Base-by-base conservation (phyloP, 129 eudicot species). In the Chrysanthemum makinoi region DNA sequence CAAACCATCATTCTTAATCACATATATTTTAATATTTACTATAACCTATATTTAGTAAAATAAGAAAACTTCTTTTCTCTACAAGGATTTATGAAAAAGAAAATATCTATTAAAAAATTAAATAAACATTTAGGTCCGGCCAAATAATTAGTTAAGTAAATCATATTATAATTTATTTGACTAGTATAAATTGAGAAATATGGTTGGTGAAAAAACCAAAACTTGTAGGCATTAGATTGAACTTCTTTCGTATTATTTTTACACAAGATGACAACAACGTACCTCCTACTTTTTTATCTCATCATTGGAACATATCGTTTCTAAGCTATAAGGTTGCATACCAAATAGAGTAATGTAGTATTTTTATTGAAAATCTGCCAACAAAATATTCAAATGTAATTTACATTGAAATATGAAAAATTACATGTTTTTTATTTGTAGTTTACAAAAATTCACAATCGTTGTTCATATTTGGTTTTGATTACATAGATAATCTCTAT, bases 191-290 rank as follows among this genome's bases (percentile, higher is more conserved):
- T 57, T 74, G 44, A 48, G 22, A 65, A 16, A 66, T 55, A 75
- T 57, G 73, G 74, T 75, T 66, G 74, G 68, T 75, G 68, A 48
- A 58, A 57, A 66, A 75, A 49, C 66, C 70, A 18, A 72, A 77
- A 77, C 65, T 57, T 55, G 73, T 54, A 53, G 64, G 72, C 81
- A 77, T 77, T 74, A 77, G 64, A 51, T 71, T 55, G 46, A 72
- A 46, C 57, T 22, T 55, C 24, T 61, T n/a, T 22, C 54, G n/a
- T 59, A 75, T 28, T 26, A 56, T 62, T 65, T 14, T 57, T 57
- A 43, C 43, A 48, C 73, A 56, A 66, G 14, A 66, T 66, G 80
- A 67, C 74, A 75, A 57, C 48, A 15, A 18, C n/a, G 51, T 62
- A 19, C 59, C 49, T 47, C 60, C 80, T 46, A 66, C 73, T n/a